These are phyloP conservation scores for Nicotiana sylvestris DNA, from an alignment of 257 asterid species.

Conservation along the genomic window DNA sequence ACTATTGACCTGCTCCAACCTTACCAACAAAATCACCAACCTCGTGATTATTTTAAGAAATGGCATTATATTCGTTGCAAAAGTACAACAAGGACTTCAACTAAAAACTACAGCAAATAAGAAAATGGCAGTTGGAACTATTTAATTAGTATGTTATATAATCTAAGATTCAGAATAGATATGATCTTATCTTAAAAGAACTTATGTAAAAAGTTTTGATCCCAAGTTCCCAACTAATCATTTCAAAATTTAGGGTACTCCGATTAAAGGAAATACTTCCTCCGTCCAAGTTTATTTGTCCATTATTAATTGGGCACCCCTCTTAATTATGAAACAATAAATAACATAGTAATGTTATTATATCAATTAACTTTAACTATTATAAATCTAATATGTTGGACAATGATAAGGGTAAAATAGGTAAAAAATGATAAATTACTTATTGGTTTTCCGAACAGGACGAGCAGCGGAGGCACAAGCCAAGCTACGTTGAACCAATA, in stretches of 20 bases:
- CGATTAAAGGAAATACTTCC: background rate
- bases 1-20: background rate
- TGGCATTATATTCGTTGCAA: background rate
- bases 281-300: no score
- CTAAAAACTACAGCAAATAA: background rate
- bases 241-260: background rate
- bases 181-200: background rate
- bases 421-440: no score
- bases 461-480: no score
- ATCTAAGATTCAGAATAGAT: background rate
- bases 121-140: background rate
- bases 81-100: background rate
- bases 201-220: background rate
- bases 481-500: no score
- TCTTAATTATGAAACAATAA: no score
- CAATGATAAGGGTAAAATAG: no score
- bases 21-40: background rate
- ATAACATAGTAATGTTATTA: no score
- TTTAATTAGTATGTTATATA: background rate
- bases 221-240: background rate
- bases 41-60: background rate
- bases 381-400: no score
- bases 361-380: no score
- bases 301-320: no score
- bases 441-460: no score